Conservation (phyloP, 2,329 filamentous ascomycete species). For the Cercospora zeae-maydis region DNA sequence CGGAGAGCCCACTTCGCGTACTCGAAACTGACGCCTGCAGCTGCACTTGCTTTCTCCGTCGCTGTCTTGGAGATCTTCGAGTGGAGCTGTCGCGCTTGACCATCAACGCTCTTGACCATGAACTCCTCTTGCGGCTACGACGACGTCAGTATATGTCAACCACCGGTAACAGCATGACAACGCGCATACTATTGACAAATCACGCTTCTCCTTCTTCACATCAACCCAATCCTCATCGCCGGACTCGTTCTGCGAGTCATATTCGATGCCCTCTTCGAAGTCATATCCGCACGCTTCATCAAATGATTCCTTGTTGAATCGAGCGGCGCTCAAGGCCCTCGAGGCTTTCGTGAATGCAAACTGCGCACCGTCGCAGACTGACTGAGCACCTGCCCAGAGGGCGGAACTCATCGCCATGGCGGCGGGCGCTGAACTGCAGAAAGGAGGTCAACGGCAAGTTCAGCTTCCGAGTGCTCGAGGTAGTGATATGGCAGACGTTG, state of each 20-base stretch:
- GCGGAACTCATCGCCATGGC: constrained; percentile 8
- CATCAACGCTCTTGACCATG: neutral
- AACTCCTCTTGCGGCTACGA: constrained; percentile 6
- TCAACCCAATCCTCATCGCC: constrained; percentile 10
- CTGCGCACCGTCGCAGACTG: neutral
- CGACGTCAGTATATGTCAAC: neutral
- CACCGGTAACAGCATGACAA: neutral
- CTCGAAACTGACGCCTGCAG: constrained; percentile 14
- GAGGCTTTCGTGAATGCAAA: neutral
- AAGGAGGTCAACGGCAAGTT: neutral
- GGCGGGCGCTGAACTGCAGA: neutral
- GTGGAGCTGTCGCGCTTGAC: neutral
- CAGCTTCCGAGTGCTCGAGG: neutral
- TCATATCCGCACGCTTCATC: neutral
- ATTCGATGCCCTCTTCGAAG: neutral
- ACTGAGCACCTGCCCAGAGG: constrained; percentile 2
- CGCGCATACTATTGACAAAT: neutral
- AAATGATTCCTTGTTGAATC: constrained; percentile 14
- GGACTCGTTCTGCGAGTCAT: constrained; percentile 6
- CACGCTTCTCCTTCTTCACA: neutral
- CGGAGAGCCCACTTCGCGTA: constrained; percentile 10
- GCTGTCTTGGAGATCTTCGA: constrained; percentile 4
- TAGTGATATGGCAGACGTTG: neutral
- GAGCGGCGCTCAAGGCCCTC: neutral
- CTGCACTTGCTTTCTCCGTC: constrained; percentile 6